phyloP scores from a whole-genome alignment of 140 eudicot species.

The Stevia rebaudiana region DNA sequence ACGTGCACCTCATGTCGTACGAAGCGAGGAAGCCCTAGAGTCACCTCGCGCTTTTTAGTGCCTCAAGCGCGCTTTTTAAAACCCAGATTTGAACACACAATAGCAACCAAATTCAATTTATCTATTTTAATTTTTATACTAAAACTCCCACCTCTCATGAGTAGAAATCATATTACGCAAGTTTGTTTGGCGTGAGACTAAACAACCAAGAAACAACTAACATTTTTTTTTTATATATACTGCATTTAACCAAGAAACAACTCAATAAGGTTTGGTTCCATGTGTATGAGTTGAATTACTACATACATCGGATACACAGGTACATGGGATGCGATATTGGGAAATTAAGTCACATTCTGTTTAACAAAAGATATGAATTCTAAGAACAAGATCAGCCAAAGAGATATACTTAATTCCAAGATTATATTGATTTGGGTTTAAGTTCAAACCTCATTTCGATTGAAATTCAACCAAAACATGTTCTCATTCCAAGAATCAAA shows the following conservation, averaged over 20 bases:
- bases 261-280: not conserved
- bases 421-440: not conserved
- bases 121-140: not conserved
- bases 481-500: conserved; percentile 2
- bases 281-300: not conserved
- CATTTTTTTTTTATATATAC: not conserved
- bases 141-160: not conserved
- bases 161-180: not conserved
- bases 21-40: too few relatives aligned
- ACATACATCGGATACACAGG: not conserved
- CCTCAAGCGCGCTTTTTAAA: too few relatives aligned
- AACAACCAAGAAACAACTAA: not conserved
- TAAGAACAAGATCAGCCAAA: not conserved
- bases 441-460: not conserved
- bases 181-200: too few relatives aligned
- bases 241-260: not conserved
- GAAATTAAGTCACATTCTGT: not conserved
- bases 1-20: too few relatives aligned
- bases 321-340: not conserved
- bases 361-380: not conserved
- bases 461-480: not conserved
- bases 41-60: too few relatives aligned
- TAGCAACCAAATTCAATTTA: too few relatives aligned
- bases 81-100: too few relatives aligned
- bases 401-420: not conserved